Percentiles rank a stretch among this genome's conserved stretches.
Conservation (phyloP, 1,284 basidiomycete genomes). For the Moesziomyces sp. region DNA sequence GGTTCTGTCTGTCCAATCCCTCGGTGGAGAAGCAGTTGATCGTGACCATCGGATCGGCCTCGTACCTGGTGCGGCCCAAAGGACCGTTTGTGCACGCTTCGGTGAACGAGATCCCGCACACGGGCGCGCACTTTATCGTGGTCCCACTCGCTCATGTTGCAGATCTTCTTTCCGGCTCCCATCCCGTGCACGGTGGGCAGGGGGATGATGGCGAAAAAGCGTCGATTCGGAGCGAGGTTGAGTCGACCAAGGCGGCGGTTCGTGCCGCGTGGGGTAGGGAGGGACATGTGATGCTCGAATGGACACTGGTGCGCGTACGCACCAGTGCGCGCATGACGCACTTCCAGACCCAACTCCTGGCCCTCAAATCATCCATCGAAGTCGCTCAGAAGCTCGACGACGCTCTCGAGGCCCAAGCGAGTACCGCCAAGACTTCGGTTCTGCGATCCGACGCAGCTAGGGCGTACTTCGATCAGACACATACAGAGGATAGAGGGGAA, state of each 20-base stretch:
- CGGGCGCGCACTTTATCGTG: slow-evolving; percentile 60
- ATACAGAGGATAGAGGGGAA: slow-evolving; percentile 14
- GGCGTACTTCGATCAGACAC: slow-evolving; percentile 21
- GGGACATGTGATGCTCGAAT: slow-evolving; percentile 31
- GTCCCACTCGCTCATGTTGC: slow-evolving; percentile 55
- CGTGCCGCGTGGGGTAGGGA: slow-evolving; percentile 26
- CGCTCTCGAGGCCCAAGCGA: not conserved
- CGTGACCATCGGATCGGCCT: slow-evolving; percentile 52
- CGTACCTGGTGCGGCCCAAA: slow-evolving; percentile 63
- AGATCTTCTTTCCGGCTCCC: slow-evolving; percentile 15
- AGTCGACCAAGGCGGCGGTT: slow-evolving; percentile 26
- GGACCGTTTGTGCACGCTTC: slow-evolving; percentile 48
- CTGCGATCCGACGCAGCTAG: not conserved
- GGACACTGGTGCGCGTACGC: slow-evolving; percentile 40
- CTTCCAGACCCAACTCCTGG: slow-evolving; percentile 58
- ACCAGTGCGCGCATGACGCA: slow-evolving; percentile 54
- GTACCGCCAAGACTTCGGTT: not conserved
- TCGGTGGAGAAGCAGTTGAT: slow-evolving; percentile 59
- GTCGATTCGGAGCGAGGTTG: slow-evolving; percentile 35
- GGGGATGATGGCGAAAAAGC: slow-evolving; percentile 6
- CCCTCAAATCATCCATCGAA: slow-evolving; percentile 11
- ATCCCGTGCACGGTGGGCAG: slow-evolving; percentile 1
- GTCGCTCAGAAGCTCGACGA: slow-evolving; percentile 12
- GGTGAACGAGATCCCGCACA: slow-evolving; percentile 37
- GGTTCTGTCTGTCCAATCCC: slow-evolving; percentile 67